phyloP scores from a whole-genome alignment of 2,329 filamentous ascomycete genomes.

The Fusarium kyushuense region DNA sequence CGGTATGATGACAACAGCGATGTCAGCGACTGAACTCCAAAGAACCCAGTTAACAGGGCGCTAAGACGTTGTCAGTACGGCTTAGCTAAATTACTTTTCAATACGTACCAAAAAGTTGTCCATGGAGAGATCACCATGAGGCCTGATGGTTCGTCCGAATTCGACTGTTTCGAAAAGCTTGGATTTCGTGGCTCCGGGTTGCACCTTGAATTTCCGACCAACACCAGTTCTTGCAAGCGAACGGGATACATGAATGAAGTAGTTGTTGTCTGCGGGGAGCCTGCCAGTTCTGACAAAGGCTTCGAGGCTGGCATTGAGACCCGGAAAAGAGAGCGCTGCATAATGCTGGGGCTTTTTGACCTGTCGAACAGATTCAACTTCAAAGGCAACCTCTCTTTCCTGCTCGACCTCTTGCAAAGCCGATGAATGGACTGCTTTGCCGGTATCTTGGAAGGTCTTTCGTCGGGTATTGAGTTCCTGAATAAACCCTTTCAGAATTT shows the following conservation, averaged over 20 bases:
- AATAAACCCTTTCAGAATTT: constrained; percentile 34
- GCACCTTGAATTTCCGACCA: constrained; percentile 52
- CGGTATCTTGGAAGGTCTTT: constrained; percentile 44
- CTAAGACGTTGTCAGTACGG: constrained; percentile 42
- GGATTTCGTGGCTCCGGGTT: constrained; percentile 35
- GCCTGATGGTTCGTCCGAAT: constrained; percentile 43
- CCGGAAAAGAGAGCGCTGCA: constrained; percentile 56
- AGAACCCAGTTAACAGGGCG: constrained; percentile 70
- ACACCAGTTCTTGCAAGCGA: constrained; percentile 47
- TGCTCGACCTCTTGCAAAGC: constrained; percentile 70
- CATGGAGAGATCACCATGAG: constrained; percentile 34
- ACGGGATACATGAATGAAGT: constrained; percentile 56
- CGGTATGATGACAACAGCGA: constrained; percentile 68
- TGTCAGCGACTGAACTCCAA: constrained; percentile 60
- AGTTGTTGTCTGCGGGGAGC: constrained; percentile 52
- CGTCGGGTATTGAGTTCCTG: constrained; percentile 39
- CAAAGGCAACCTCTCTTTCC: constrained; percentile 68
- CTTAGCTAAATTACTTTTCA: neutral
- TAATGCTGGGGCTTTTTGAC: constrained; percentile 62
- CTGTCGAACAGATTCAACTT: constrained; percentile 68
- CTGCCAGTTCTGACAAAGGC: constrained; percentile 61
- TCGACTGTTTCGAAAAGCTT: constrained; percentile 51
- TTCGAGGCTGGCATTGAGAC: constrained; percentile 62
- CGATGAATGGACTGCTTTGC: constrained; percentile 57
- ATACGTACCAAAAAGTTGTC: constrained; percentile 44